These are phyloP conservation scores for Closterium sp. DNA, from an alignment of 139 green algal genomes.

Conservation along the genomic window DNA sequence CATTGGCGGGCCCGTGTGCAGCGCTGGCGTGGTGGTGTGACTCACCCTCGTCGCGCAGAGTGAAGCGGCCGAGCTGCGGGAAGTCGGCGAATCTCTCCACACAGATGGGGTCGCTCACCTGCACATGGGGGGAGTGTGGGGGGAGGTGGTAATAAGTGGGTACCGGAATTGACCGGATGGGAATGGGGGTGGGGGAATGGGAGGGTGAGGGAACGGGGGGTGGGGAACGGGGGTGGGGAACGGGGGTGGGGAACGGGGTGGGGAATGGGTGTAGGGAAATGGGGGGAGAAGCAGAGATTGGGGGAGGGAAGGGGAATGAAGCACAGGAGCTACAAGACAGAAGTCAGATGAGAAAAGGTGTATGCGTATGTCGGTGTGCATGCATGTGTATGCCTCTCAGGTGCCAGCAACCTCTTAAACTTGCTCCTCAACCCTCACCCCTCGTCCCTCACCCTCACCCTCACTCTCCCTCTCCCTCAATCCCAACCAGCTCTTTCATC, in stretches of 20 bases:
- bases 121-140: no score
- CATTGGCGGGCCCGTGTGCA: no score
- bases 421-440: neutral
- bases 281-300: conserved; percentile 56
- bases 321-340: no score
- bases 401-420: neutral
- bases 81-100: conserved; percentile 59
- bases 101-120: conserved; percentile 48
- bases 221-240: neutral
- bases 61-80: conserved; percentile 64
- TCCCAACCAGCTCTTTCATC: no score
- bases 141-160: no score
- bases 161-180: no score
- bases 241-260: neutral
- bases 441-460: neutral
- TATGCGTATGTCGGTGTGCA: no score
- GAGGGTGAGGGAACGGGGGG: neutral
- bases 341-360: no score
- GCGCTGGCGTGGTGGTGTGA: no score
- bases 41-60: conserved; percentile 59
- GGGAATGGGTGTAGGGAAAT: conserved; percentile 51
- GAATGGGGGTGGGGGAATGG: neutral
- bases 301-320: conserved; percentile 20
- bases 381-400: no score
- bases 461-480: no score